Percentiles rank a stretch among this genome's conserved stretches.
phyloP scores from a whole-genome alignment of 2,329 filamentous ascomycete species.

The Ophiosphaerella herpotricha region DNA sequence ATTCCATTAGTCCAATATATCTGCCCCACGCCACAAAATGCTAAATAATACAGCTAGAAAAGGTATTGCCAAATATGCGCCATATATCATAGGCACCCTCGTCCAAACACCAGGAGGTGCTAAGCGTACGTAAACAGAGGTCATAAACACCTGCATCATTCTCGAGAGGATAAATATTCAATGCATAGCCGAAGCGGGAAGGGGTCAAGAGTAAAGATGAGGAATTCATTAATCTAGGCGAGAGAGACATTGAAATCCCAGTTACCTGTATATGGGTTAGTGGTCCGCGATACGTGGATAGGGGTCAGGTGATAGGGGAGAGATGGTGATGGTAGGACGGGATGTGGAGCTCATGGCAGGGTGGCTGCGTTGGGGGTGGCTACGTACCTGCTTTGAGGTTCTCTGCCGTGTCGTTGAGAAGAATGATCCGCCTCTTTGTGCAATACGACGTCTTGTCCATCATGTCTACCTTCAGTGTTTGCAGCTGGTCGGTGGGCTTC shows the following conservation, averaged over 20 bases:
- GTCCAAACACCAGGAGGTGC: no score
- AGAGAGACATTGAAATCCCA: slow-evolving; percentile 40
- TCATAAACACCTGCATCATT: no score
- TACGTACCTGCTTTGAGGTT: slow-evolving; percentile 82
- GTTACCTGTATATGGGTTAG: slow-evolving; percentile 27
- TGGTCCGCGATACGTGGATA: not conserved
- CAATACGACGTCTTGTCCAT: slow-evolving; percentile 99
- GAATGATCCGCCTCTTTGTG: slow-evolving; percentile 85
- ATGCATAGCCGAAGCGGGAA: no score
- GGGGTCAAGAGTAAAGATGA: no score
- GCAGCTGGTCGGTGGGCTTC: slow-evolving; percentile 86
- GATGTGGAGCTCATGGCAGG: no score
- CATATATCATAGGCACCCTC: no score
- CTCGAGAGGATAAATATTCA: no score
- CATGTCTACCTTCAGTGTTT: slow-evolving; percentile 90
- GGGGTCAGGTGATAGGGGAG: not conserved
- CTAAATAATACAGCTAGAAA: no score
- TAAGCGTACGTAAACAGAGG: no score
- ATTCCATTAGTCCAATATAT: no score
- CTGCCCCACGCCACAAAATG: no score
- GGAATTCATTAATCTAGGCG: slow-evolving; percentile 12
- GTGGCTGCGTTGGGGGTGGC: not conserved
- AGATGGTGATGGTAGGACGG: not conserved
- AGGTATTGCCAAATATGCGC: no score
- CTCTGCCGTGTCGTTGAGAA: slow-evolving; percentile 90